phyloP scores from a whole-genome alignment of 1,284 basidiomycete genomes.

The Heterobasidion irregulare region DNA sequence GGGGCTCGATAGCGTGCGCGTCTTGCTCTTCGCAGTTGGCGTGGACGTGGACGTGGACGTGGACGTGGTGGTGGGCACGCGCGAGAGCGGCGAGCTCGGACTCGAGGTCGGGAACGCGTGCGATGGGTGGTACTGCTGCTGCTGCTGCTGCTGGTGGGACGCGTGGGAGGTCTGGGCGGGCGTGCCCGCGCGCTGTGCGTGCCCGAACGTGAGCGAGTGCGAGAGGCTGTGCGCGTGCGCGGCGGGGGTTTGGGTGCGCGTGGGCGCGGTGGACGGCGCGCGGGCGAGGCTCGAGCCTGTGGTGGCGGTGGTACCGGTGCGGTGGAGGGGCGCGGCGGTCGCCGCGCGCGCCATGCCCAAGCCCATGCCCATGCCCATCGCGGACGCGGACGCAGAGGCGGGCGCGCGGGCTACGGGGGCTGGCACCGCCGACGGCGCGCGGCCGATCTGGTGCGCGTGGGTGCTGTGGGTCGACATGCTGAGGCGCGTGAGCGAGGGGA shows the following conservation, averaged over 20 bases:
- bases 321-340: slow-evolving; percentile 3
- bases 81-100: not conserved
- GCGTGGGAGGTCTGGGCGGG: no score
- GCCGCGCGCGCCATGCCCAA: no score
- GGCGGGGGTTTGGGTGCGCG: slow-evolving; percentile 4
- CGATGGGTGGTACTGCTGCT: not conserved
- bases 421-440: slow-evolving; percentile 5
- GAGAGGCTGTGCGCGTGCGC: not conserved
- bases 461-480: slow-evolving; percentile 3
- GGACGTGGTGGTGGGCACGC: not conserved
- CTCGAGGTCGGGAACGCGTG: not conserved
- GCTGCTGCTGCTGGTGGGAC: not conserved
- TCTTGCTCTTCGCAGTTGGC: no score
- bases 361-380: no score
- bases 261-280: slow-evolving; percentile 5
- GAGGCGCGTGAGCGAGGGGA: slow-evolving; percentile 6
- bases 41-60: not conserved
- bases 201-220: not conserved
- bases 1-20: slow-evolving; percentile 12
- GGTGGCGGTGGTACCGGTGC: not conserved
- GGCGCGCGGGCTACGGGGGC: slow-evolving; percentile 8
- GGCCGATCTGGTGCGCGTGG: slow-evolving; percentile 2
- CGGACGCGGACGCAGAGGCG: no score
- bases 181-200: no score
- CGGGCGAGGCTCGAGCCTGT: not conserved